phyloP scores from a whole-genome alignment of 257 asterid species.

The Nicotiana knightiana region DNA sequence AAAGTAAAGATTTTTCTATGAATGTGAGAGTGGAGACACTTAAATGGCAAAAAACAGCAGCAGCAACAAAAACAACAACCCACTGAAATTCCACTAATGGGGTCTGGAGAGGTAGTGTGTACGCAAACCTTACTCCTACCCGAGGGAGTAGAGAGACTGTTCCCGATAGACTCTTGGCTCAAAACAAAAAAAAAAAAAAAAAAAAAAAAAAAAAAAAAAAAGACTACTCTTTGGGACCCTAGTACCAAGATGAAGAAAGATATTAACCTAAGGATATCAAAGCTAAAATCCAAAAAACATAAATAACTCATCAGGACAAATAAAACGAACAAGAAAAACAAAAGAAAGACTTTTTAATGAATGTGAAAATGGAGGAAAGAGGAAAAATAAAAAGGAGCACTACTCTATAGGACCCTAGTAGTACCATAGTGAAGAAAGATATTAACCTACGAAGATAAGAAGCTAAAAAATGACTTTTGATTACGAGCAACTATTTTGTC shows the following conservation, averaged over 20 bases:
- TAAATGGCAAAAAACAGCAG: no score
- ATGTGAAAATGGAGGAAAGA: neutral
- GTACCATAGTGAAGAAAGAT: neutral
- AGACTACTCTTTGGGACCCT: neutral
- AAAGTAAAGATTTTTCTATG: neutral
- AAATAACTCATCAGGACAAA: neutral
- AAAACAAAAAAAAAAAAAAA: no score
- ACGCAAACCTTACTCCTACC: no score
- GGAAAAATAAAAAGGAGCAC: neutral
- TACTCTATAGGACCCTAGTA: neutral
- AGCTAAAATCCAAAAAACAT: neutral
- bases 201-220: neutral
- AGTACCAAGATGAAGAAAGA: neutral
- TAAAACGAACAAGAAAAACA: neutral
- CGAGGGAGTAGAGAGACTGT: no score
- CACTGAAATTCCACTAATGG: no score
- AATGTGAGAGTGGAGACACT: no score
- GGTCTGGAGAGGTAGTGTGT: no score
- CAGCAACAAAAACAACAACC: no score
- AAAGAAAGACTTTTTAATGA: neutral
- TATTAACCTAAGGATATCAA: neutral
- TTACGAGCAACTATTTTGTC: slow-evolving; percentile 5
- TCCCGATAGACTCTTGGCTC: no score
- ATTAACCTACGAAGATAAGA: neutral
- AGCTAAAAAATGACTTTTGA: slow-evolving; percentile 2